Evolutionary conservation across 2,329 filamentous ascomycete species (phyloP).

Genomic region (Camillea tinctor): DNA sequence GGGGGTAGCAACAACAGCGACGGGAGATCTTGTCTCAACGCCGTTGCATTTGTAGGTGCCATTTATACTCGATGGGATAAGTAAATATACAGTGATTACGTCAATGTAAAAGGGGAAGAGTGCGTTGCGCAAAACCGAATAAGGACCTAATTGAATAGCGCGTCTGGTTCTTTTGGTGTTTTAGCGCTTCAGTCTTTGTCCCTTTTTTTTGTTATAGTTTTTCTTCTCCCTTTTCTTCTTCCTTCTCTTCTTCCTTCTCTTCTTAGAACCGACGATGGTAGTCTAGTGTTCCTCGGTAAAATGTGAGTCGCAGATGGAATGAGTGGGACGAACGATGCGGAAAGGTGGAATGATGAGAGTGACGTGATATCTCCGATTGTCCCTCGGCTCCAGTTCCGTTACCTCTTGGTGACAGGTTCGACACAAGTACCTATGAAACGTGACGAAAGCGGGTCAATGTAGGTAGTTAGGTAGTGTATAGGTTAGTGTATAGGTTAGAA

Average conservation of each 20-base stretch:
- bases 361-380: background rate
- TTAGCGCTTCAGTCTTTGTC: too few species aligned
- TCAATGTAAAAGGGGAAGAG: background rate
- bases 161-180: background rate
- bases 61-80: background rate
- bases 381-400: background rate
- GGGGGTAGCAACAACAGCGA: constrained; percentile 64
- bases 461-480: background rate
- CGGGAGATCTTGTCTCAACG: constrained; percentile 32
- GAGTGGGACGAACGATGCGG: background rate
- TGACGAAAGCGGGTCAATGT: too few species aligned
- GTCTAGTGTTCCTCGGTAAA: background rate
- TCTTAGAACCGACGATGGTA: background rate
- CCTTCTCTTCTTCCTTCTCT: too few species aligned
- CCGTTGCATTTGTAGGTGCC: background rate
- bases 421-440: too few species aligned
- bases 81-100: too few species aligned
- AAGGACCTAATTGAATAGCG: background rate
- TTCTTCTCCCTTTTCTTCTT: too few species aligned
- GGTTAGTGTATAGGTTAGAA: background rate
- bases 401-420: background rate
- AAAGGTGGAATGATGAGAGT: background rate
- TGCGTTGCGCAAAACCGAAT: background rate
- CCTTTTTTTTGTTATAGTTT: too few species aligned
- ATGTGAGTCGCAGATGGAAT: background rate